These are phyloP conservation scores for Solanum okadae DNA, from an alignment of 257 asterid species.

Conservation along the genomic window DNA sequence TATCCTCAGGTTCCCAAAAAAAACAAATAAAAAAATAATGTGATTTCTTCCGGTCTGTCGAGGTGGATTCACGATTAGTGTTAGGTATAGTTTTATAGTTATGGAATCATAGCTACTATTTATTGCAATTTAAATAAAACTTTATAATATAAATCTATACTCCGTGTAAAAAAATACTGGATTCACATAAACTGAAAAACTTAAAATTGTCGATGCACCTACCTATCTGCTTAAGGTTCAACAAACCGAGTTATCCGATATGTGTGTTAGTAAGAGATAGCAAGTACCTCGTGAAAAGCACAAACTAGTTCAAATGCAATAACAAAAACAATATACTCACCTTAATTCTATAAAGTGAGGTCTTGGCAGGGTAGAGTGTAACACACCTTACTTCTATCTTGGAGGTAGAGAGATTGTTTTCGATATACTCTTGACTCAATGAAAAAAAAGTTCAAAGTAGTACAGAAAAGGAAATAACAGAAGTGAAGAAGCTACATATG, in stretches of 20 bases:
- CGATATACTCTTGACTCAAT: not conserved
- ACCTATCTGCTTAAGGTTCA: not conserved
- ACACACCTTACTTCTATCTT: not conserved
- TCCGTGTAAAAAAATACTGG: not conserved
- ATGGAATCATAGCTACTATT: not conserved
- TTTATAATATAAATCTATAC: not conserved
- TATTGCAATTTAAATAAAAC: not conserved
- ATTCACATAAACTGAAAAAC: rapidly evolving
- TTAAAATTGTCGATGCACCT: not conserved
- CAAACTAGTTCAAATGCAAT: not conserved
- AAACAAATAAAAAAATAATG: not conserved
- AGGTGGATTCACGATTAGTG: not conserved
- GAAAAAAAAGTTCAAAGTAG: not conserved
- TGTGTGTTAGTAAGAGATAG: not conserved
- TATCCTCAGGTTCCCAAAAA: too few species aligned
- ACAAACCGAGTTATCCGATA: not conserved
- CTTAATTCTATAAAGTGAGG: not conserved
- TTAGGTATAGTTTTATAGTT: not conserved
- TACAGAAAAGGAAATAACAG: not conserved
- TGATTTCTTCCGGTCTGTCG: not conserved
- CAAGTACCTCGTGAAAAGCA: not conserved
- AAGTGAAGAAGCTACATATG: not conserved
- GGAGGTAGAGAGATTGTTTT: not conserved
- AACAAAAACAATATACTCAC: too few species aligned
- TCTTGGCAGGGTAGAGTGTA: not conserved